A percentile compares a stretch with the other conserved stretches of the same genome.
Evolutionary conservation across 2,329 filamentous ascomycete genomes (phyloP).

Genomic region (Phoma sp.): DNA sequence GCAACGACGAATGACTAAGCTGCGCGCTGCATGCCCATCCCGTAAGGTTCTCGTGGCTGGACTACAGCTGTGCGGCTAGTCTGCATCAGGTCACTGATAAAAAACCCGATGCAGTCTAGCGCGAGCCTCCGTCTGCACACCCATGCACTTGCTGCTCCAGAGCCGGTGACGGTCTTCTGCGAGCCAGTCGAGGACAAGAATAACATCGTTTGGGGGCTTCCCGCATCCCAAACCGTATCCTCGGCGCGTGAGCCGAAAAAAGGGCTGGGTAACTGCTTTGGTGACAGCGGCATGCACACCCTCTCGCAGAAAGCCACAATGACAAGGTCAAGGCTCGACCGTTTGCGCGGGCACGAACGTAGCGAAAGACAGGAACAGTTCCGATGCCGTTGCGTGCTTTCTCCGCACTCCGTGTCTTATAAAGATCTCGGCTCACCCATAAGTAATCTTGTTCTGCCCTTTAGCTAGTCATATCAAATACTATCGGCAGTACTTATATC

Average conservation of each 20-base stretch:
- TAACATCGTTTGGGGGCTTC: conserved; percentile 38
- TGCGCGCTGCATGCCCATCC: conserved; percentile 21
- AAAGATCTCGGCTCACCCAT: conserved; percentile 43
- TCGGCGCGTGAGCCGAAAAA: conserved; percentile 34
- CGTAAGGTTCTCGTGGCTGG: conserved; percentile 17
- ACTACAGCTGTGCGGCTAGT: neutral
- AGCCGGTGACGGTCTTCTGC: conserved; percentile 11
- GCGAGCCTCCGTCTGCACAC: conserved; percentile 28
- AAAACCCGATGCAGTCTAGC: conserved; percentile 35
- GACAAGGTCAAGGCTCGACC: conserved; percentile 27
- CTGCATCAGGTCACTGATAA: conserved; percentile 36
- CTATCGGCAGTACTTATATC: too few species aligned
- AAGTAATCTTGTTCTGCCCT: conserved; percentile 29
- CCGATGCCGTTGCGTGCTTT: conserved; percentile 26
- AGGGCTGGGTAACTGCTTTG: conserved; percentile 18
- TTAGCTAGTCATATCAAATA: conserved; percentile 20
- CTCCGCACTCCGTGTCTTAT: conserved; percentile 23
- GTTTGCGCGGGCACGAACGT: conserved; percentile 29
- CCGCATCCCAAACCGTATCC: conserved; percentile 29
- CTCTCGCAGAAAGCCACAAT: conserved; percentile 22
- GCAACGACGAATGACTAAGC: conserved; percentile 26
- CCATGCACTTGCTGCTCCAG: conserved; percentile 18
- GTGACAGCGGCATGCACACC: conserved; percentile 34
- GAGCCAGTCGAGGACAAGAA: conserved; percentile 43
- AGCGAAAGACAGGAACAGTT: conserved; percentile 27